A percentile compares a stretch with the other conserved stretches of the same genome.
phyloP scores from a whole-genome alignment of 257 asterid species.

The Henckelia pumila region DNA sequence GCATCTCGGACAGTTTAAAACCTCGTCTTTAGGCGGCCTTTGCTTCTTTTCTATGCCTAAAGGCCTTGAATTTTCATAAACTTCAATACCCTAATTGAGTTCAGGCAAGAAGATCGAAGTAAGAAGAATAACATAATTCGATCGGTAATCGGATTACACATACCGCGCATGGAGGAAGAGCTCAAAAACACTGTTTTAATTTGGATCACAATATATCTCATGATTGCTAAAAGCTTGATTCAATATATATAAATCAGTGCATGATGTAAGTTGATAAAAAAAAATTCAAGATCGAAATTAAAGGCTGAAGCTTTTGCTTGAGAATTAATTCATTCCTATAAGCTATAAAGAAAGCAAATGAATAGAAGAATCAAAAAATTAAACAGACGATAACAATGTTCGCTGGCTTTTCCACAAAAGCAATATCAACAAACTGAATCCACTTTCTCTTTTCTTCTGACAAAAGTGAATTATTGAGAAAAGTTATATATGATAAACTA shows the following conservation, averaged over 20 bases:
- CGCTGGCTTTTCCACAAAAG: not conserved
- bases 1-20: not conserved
- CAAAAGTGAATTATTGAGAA: no score
- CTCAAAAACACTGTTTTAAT: not conserved
- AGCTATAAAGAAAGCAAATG: not conserved
- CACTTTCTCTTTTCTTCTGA: not conserved
- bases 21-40: not conserved
- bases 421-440: not conserved
- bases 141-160: no score
- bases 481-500: not conserved
- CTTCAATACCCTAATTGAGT: not conserved
- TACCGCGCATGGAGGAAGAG: no score
- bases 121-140: not conserved
- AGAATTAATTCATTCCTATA: no score
- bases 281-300: no score
- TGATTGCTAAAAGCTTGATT: no score
- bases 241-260: no score
- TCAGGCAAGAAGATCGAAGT: not conserved
- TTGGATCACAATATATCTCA: no score
- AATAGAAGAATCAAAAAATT: not conserved
- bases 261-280: no score
- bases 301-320: no score
- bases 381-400: not conserved
- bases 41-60: not conserved
- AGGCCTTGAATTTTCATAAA: not conserved